A percentile compares a stretch with the other conserved stretches of the same genome.
Conservation (phyloP, 306 rosid genomes). For the Dryas drummondii region DNA sequence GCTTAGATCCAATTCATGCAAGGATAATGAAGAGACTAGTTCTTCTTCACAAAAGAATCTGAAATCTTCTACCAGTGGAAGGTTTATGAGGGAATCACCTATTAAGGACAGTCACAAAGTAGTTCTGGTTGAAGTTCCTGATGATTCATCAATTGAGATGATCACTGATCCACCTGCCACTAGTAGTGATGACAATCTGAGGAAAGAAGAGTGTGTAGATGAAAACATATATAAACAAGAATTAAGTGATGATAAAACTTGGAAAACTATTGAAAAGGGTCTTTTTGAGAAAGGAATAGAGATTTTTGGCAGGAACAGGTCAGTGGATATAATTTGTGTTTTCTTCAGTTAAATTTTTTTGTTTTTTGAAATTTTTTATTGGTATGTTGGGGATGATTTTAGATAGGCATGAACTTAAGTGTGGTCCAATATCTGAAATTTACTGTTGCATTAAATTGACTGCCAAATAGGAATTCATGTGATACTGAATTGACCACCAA, state of each 20-base stretch:
- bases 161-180: slow-evolving; percentile 49
- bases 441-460: no score
- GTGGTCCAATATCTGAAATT: neutral
- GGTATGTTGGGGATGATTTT: neutral
- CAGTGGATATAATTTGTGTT: slow-evolving; percentile 28
- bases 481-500: no score
- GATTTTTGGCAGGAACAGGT: slow-evolving; percentile 96
- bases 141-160: slow-evolving; percentile 58
- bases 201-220: slow-evolving; percentile 70
- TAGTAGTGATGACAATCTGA: slow-evolving; percentile 61
- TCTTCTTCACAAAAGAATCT: slow-evolving; percentile 44
- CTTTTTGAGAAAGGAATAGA: slow-evolving; percentile 89
- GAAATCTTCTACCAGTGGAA: slow-evolving; percentile 34
- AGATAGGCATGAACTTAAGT: neutral
- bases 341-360: slow-evolving; percentile 22
- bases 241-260: slow-evolving; percentile 55
- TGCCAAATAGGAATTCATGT: no score
- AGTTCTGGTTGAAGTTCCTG: slow-evolving; percentile 53
- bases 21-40: slow-evolving; percentile 44
- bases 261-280: slow-evolving; percentile 85
- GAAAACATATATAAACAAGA: slow-evolving; percentile 72
- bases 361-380: slow-evolving; percentile 13
- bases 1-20: slow-evolving; percentile 40
- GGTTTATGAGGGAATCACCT: slow-evolving; percentile 45
- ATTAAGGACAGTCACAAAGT: slow-evolving; percentile 32